These are phyloP conservation scores for Sugiyamaella sp. DNA, from an alignment of 1,139 yeast species.

Conservation along the genomic window DNA sequence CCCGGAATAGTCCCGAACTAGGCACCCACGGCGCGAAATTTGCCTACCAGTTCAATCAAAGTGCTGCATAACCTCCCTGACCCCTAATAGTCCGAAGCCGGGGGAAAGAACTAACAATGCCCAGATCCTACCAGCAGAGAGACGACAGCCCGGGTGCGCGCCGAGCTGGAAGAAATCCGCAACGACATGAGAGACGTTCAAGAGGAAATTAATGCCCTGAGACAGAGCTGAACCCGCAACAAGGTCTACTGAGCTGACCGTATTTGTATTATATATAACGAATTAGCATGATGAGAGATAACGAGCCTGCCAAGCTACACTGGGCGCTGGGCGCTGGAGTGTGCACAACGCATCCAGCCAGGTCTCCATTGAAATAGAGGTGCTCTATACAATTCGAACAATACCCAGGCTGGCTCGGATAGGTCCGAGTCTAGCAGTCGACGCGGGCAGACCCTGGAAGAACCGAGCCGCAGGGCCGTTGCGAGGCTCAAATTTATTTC, in stretches of 20 bases:
- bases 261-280: conserved; percentile 13
- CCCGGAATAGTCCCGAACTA: too few species aligned
- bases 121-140: conserved; percentile 29
- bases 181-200: conserved; percentile 29
- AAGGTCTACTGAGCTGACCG: background rate
- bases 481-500: conserved; percentile 3
- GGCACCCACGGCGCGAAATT: too few species aligned
- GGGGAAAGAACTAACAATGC: conserved; percentile 5
- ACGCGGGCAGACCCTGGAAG: too few species aligned
- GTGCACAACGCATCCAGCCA: too few species aligned
- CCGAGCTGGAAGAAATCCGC: conserved; percentile 28
- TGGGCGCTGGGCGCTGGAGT: too few species aligned
- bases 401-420: too few species aligned
- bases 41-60: too few species aligned
- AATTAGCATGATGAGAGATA: conserved; percentile 5
- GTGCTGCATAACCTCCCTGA: too few species aligned
- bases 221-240: background rate
- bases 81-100: background rate
- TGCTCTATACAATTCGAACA: too few species aligned
- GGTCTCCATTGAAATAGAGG: too few species aligned
- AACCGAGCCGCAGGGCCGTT: background rate
- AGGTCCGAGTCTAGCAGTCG: too few species aligned
- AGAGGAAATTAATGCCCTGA: conserved; percentile 23
- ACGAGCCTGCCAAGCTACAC: too few species aligned
- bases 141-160: conserved; percentile 26